These are phyloP conservation scores for Metschnikowia baotianmanensis DNA, from an alignment of 805 yeast species.

Conservation along the genomic window DNA sequence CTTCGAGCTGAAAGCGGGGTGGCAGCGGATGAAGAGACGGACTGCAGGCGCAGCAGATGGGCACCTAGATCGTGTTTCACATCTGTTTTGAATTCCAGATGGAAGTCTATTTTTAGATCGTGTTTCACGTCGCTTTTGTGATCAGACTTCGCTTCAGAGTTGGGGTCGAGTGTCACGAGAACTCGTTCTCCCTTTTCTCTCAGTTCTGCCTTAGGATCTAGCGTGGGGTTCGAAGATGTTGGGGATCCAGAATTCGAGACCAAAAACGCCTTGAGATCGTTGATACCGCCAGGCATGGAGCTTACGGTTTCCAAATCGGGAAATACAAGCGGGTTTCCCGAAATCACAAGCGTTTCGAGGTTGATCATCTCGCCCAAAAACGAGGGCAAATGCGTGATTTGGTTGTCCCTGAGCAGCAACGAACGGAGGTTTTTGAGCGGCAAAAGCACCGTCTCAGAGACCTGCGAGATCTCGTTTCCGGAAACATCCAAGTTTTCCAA, in stretches of 20 bases:
- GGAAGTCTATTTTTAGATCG: no score
- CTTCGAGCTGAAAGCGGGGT: conserved; percentile 25
- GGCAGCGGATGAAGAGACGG: no score
- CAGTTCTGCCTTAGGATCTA: conserved; percentile 20
- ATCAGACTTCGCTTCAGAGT: neutral
- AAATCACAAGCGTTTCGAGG: conserved; percentile 58
- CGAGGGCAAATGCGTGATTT: conserved; percentile 53
- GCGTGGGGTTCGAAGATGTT: neutral
- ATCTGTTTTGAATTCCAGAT: no score
- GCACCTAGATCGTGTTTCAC: no score
- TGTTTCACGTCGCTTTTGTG: neutral
- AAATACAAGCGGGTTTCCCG: conserved; percentile 56
- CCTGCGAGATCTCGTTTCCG: conserved; percentile 45
- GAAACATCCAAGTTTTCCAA: conserved; percentile 70
- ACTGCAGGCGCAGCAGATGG: no score
- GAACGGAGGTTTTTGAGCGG: conserved; percentile 49
- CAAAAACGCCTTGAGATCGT: conserved; percentile 38
- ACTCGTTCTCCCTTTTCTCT: neutral
- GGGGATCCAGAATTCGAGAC: conserved; percentile 29
- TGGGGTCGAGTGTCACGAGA: neutral
- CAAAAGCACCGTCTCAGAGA: conserved; percentile 45
- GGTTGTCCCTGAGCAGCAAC: conserved; percentile 60
- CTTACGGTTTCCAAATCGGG: conserved; percentile 41
- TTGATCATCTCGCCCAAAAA: conserved; percentile 49
- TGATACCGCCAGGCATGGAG: conserved; percentile 45